Conservation (phyloP, 805 yeast genomes). For the Lipomyces mesembrius region DNA sequence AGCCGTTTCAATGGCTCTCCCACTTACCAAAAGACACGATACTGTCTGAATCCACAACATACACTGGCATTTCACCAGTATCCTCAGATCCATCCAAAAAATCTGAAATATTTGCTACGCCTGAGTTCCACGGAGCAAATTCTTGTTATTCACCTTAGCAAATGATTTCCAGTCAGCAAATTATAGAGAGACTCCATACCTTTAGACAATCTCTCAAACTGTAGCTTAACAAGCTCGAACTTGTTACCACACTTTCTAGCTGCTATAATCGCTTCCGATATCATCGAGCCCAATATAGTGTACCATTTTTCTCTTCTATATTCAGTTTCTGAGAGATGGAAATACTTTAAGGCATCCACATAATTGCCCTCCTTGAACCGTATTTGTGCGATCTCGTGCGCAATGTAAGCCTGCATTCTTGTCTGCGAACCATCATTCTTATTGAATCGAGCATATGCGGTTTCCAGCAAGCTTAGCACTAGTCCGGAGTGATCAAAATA, state of each 20-base stretch:
- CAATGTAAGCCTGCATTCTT: constrained; percentile 31
- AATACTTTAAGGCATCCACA: constrained; percentile 52
- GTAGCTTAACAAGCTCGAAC: constrained; percentile 21
- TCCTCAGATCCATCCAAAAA: constrained; percentile 12
- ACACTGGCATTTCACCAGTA: constrained; percentile 6
- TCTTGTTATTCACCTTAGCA: constrained; percentile 1
- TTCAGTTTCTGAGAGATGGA: constrained; percentile 48
- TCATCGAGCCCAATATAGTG: constrained; percentile 44
- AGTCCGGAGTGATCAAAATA: constrained; percentile 20
- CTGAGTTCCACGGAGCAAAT: constrained; percentile 20
- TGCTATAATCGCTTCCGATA: constrained; percentile 50
- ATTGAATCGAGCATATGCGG: constrained; percentile 31
- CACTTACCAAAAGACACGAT: constrained; percentile 24
- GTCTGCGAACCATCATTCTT: constrained; percentile 25
- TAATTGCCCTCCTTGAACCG: constrained; percentile 46
- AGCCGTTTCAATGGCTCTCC: not conserved
- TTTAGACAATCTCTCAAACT: constrained; percentile 29
- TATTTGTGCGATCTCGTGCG: constrained; percentile 55
- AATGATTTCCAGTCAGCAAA: not conserved
- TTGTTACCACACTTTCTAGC: constrained; percentile 26
- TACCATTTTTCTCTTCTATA: constrained; percentile 53
- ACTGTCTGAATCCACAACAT: constrained; percentile 15
- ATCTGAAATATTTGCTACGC: constrained; percentile 10
- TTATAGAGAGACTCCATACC: not conserved
- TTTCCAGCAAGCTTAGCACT: constrained; percentile 20